Conservation (phyloP, 2,329 filamentous ascomycete species). For the Grosmannia clavigera region DNA sequence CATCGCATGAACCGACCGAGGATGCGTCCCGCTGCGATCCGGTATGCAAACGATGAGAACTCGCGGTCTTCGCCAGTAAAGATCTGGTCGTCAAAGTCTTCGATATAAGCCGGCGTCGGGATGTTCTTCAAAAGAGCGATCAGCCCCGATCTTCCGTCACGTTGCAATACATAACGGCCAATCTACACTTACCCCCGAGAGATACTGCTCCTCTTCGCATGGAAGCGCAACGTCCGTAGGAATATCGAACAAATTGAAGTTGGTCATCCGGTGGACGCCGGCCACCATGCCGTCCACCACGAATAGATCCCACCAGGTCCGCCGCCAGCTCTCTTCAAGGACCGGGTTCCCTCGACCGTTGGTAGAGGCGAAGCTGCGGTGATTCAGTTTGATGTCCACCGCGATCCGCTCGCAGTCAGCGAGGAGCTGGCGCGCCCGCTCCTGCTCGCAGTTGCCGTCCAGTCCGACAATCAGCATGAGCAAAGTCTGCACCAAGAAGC, state of each 20-base stretch:
- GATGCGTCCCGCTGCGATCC: conserved; percentile 69
- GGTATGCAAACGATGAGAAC: conserved; percentile 79
- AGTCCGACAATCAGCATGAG: conserved; percentile 65
- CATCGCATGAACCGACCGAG: conserved; percentile 61
- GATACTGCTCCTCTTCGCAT: conserved; percentile 69
- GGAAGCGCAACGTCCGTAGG: conserved; percentile 59
- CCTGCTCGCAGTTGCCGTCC: conserved; percentile 62
- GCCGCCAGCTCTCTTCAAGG: conserved; percentile 69
- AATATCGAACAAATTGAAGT: conserved; percentile 57
- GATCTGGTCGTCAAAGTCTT: conserved; percentile 65
- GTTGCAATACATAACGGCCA: not conserved
- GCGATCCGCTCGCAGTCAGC: conserved; percentile 57
- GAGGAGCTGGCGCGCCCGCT: conserved; percentile 55
- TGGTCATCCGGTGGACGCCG: conserved; percentile 61
- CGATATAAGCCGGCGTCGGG: conserved; percentile 47
- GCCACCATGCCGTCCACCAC: conserved; percentile 77
- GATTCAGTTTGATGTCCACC: conserved; percentile 65
- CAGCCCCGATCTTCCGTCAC: not conserved
- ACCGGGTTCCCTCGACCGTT: conserved; percentile 53
- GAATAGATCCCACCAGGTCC: conserved; percentile 84
- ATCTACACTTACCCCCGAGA: conserved; percentile 35
- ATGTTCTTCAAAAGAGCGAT: conserved; percentile 31
- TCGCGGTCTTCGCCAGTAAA: conserved; percentile 56
- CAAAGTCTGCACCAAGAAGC: conserved; percentile 63
- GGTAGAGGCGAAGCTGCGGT: conserved; percentile 49